Conservation (phyloP, 441 rosid genomes). For the Mallotus repandus region DNA sequence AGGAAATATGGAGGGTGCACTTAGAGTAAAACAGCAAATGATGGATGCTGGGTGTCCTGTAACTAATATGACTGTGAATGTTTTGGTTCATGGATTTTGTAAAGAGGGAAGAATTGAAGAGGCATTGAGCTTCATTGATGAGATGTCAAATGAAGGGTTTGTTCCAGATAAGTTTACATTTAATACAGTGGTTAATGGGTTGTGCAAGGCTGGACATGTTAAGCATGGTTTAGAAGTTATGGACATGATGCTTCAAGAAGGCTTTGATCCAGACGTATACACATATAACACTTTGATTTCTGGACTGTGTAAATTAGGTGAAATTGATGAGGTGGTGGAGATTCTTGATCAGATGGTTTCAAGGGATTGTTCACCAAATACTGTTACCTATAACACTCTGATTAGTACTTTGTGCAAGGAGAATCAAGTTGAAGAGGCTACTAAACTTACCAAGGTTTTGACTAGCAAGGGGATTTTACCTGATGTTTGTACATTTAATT, state of each 20-base stretch:
- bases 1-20: constrained; percentile 74
- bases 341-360: constrained; percentile 70
- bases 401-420: constrained; percentile 83
- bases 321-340: constrained; percentile 76
- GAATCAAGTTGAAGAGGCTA: constrained; percentile 79
- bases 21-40: constrained; percentile 69
- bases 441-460: constrained; percentile 59
- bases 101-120: constrained; percentile 71
- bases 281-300: constrained; percentile 81
- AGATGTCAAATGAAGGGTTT: constrained; percentile 65
- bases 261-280: constrained; percentile 76
- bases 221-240: constrained; percentile 75
- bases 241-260: constrained; percentile 87
- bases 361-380: constrained; percentile 85
- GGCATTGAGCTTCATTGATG: constrained; percentile 62
- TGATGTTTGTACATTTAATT: constrained; percentile 70
- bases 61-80: constrained; percentile 70
- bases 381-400: constrained; percentile 78
- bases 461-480: constrained; percentile 77
- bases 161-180: constrained; percentile 74
- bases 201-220: constrained; percentile 75
- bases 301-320: constrained; percentile 80
- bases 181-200: constrained; percentile 76
- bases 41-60: constrained; percentile 48
- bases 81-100: constrained; percentile 84